These are phyloP conservation scores for Bassia scoparia DNA, from an alignment of 148 eudicot species.

Conservation along the genomic window DNA sequence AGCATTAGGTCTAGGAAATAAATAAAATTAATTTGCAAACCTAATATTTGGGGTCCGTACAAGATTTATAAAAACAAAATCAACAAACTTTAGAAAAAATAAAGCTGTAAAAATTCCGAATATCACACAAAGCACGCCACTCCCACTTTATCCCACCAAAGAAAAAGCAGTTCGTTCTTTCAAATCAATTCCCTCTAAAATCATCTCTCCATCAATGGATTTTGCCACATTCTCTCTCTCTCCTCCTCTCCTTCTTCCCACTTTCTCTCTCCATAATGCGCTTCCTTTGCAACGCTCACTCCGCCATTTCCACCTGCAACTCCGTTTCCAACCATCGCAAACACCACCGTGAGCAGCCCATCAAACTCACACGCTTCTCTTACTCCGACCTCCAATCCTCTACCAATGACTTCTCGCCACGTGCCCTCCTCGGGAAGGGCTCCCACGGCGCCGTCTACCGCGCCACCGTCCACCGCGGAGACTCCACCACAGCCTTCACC, in stretches of 20 bases:
- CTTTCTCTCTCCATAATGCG: conserved; percentile 6
- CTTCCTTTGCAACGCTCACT: conserved; percentile 57
- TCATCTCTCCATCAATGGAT: conserved; percentile 31
- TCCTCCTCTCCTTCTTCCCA: neutral
- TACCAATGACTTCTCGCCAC: conserved; percentile 56
- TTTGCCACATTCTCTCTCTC: conserved; percentile 18
- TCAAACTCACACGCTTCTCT: conserved; percentile 39
- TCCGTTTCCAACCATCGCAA: conserved; percentile 32
- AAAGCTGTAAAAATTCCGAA: neutral
- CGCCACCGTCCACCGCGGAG: conserved; percentile 40
- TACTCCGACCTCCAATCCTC: conserved; percentile 50
- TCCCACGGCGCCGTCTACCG: conserved; percentile 76
- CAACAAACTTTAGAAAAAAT: neutral
- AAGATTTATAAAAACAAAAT: neutral
- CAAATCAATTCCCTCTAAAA: neutral
- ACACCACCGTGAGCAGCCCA: neutral
- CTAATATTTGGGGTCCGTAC: too few relatives aligned
- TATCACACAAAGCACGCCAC: conserved; percentile 21
- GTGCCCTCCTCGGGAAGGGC: conserved; percentile 69
- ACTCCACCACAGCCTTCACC: conserved; percentile 3
- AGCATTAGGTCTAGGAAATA: too few relatives aligned
- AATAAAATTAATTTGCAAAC: too few relatives aligned
- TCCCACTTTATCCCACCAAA: conserved; percentile 14
- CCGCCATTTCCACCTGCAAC: conserved; percentile 65
- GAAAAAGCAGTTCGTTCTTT: neutral